These are phyloP conservation scores for Thamnidium elegans DNA, from an alignment of 192 early-diverging fungal species.

Conservation along the genomic window DNA sequence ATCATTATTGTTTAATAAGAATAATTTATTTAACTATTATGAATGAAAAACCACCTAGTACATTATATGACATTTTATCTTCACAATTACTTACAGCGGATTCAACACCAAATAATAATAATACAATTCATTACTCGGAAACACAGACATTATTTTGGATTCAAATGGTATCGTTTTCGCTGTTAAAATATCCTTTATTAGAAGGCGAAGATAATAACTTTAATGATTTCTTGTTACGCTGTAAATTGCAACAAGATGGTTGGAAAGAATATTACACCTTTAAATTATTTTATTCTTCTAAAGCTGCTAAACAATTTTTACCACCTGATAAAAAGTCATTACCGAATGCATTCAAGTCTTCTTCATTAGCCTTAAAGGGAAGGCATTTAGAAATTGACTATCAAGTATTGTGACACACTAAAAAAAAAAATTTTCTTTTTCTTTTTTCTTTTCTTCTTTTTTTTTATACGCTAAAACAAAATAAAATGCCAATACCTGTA, in stretches of 20 bases:
- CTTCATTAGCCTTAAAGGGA: slow-evolving; percentile 31
- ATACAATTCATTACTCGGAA: slow-evolving; percentile 29
- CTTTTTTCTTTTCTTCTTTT: slow-evolving; percentile 7
- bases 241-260: slow-evolving; percentile 23
- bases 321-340: slow-evolving; percentile 33
- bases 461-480: too few species aligned
- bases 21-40: slow-evolving; percentile 22
- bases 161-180: slow-evolving; percentile 32
- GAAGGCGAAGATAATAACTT: slow-evolving; percentile 30
- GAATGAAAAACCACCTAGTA: slow-evolving; percentile 11
- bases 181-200: slow-evolving; percentile 27
- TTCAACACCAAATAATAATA: slow-evolving; percentile 1
- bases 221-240: slow-evolving; percentile 24
- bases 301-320: slow-evolving; percentile 22
- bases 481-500: slow-evolving; percentile 9
- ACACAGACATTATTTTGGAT: slow-evolving; percentile 40
- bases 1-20: slow-evolving; percentile 24
- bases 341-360: slow-evolving; percentile 38
- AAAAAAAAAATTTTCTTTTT: slow-evolving; percentile 12
- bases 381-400: slow-evolving; percentile 34
- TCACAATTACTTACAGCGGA: neutral
- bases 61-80: neutral
- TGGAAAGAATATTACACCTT: slow-evolving; percentile 32
- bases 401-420: slow-evolving; percentile 20
- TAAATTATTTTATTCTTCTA: slow-evolving; percentile 25